A percentile compares a stretch with the other conserved stretches of the same genome.
These are phyloP conservation scores for Citrullus colocynthis DNA, from an alignment of 306 rosid genomes.

Conservation along the genomic window DNA sequence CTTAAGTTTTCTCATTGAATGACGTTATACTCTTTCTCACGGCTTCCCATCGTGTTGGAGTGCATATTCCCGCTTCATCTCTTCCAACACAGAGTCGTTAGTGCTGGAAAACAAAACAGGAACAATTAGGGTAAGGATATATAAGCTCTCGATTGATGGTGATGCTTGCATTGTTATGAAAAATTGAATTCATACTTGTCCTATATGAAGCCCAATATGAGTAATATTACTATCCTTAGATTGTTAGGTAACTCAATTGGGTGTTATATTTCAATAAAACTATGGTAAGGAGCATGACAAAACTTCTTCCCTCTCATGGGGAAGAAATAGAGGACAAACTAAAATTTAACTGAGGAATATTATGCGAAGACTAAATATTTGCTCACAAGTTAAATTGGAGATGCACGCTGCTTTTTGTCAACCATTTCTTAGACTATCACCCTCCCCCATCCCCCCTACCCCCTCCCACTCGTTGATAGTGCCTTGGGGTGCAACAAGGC, in stretches of 20 bases:
- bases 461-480: too few relatives aligned
- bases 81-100: neutral
- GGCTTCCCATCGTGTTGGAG: neutral
- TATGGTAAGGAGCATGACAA: neutral
- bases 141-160: neutral
- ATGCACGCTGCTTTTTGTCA: neutral
- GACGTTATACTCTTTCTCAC: neutral
- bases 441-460: too few relatives aligned
- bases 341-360: too few relatives aligned
- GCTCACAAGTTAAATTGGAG: neutral
- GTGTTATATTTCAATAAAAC: neutral
- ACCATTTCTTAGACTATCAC: neutral
- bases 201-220: neutral
- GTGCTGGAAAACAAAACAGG: neutral
- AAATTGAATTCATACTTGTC: neutral
- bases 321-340: neutral
- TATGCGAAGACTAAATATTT: too few relatives aligned
- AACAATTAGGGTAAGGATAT: neutral
- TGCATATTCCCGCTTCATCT: constrained; percentile 6
- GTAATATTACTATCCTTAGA: neutral
- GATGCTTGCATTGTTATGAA: neutral
- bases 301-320: neutral
- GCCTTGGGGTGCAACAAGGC: too few relatives aligned
- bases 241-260: neutral
- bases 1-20: neutral